Evolutionary conservation across 352 stramenopile species (phyloP), one percentile per base, ranked within the genome.

Genomic region (Pythium folliculosum): DNA sequence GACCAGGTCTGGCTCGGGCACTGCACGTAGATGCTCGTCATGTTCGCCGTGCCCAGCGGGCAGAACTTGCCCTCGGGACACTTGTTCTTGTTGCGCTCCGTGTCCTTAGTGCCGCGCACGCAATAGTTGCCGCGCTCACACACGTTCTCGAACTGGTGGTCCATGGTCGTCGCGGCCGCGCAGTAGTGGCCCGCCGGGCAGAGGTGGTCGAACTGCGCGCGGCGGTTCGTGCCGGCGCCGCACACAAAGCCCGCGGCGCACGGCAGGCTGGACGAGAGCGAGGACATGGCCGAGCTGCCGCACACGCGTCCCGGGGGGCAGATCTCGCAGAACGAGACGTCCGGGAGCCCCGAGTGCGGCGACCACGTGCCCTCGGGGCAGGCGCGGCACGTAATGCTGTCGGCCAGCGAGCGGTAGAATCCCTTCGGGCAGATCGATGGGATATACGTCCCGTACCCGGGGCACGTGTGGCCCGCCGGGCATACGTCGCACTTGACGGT

Each of bases 291-390:
- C 25, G 84, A 82, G 51, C 83, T 87, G n/a, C 94, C 89, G 52
- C 97, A 99, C 1, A 99, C 92, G 13, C 94, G 80, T 6, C 97
- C 96, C n/a, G 88, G 76, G 0, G 95, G 93, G 71, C 97, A 99
- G 13, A 97, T 97, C 65, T 98, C 85, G 61, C 97, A 99, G 19
- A 95, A 78, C 10, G 91, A 98, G 58, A 99, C 95, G 77, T 99
- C 96, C 3, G 94, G 90, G 2, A 98, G 63, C 2, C 97, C 96
- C 4, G 85, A 94, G 25, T 89, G 79, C n/a, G 88, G 84, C 27
- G 90, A 98, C 90, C 92, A 99, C 4, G 97, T 99, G 48, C 95
- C 91, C 75, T 97, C 83, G 0, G 97, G 97, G 69, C 97, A 99
- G 19, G 90, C 72, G 23, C 92, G 91, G 59, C 97, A 99, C 8